Evolutionary conservation across 2,329 filamentous ascomycete genomes (phyloP), one percentile per base, ranked within the genome.

Genomic region (Colletotrichum sp.): DNA sequence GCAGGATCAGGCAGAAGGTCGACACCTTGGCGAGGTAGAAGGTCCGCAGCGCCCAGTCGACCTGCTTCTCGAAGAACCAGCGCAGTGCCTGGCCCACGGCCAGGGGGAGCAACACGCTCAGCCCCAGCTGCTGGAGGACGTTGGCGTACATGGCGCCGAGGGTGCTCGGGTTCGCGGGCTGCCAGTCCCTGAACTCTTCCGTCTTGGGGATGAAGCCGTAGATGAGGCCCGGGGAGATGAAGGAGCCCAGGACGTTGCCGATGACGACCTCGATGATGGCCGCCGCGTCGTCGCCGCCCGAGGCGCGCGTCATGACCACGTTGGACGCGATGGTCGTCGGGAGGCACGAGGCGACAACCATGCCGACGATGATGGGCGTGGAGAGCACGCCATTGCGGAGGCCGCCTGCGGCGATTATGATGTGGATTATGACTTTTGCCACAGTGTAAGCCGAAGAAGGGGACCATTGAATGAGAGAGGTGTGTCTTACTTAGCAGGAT

Each of bases 311-410:
- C 92, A 94, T 94, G 54, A 94, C 91, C 9, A 94, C 91, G 80
- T 94, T 94, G 59, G 91, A 93, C 9, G 91, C 89, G 78, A 94
- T 93, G 0, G 93, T 94, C 0, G 93, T 95, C 2, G 93, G 92
- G 6, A 93, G 89, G 78, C 90, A 93, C n/a, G 90, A 88, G 3
- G 91, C 87, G 51, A 93, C 89, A 5, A 94, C 87, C 80, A 94
- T 90, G 12, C 93, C 93, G 5, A 93, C 88, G 34, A 95, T 83
- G 54, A 95, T 86, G 71, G 91, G 90, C 0, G 89, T 86, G 69
- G 93, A 91, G 78, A 94, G 91, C 27, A 87, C 88, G 2, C 89
- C 82, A 61, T 89, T 89, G 18, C 89, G 78, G 54, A 88, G 80
- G 57, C 84, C 84, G 43, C 85, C 85, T 12, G 86, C 86, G 11